Base-by-base conservation (phyloP, 805 yeast genomes). In the Teunomyces funiuensis region DNA sequence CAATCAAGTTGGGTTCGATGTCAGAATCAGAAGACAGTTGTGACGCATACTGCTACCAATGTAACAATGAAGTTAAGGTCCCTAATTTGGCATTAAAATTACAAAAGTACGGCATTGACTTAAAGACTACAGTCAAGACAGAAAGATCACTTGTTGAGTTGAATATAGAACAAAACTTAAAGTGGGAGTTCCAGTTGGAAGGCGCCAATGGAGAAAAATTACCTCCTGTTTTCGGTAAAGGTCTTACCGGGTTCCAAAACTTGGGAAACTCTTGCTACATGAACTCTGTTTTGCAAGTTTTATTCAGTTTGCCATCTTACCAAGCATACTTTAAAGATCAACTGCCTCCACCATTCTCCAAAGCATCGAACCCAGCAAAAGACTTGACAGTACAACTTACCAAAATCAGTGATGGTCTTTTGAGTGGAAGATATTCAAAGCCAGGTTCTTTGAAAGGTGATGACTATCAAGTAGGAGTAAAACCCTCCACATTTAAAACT, bases 251-350 rank as follows among this genome's bases (percentile, higher is more conserved):
- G 0, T 65, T 93, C 57, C 80, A 85, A 52, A 93, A 93, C 56
- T 66, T 93, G 49, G 99, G 99, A 2, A 93, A 93, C 55, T 84
- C 96, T 0, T 93, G 99, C 64, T 93, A 93, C 58, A 53, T 93
- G 46, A 85, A 89, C 36, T 84, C 96, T 1, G 88, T 82, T 0
- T 45, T 88, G 2, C 99, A 93, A 60, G 70, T 80, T 2, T 61
- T 93, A 33, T 83, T 85, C 49, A 57, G 75, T 36, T 51, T 76
- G 22, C 58, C 65, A 2, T 40, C 60, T 2, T 70, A 64, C 46
- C 42, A 71, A 17, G 65, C 69, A 2, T 62, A 64, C 8, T 73
- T 80, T 23, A 69, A 71, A 16, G 42, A 54, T 8, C 54, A 57
- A 28, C 53, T 62, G 16, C 60, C 61, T 23, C 63, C 67, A 5